These are phyloP conservation scores for Pseudozyma pruni DNA, from an alignment of 1,284 basidiomycete genomes.

Conservation along the genomic window DNA sequence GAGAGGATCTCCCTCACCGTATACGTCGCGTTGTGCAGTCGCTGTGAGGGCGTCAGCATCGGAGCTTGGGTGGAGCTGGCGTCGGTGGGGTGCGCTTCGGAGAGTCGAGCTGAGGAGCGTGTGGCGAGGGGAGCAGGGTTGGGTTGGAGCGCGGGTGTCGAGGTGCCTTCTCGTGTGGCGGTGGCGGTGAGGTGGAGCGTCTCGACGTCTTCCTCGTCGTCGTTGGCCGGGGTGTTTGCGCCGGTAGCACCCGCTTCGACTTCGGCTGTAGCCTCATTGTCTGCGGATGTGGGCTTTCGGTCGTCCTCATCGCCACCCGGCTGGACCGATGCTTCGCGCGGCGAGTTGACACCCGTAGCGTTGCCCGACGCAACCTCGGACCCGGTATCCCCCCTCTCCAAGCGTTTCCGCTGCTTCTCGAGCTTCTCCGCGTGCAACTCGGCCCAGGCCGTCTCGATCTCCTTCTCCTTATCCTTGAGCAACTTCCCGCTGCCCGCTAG, in stretches of 20 bases:
- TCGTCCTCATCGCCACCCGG: constrained; percentile 9
- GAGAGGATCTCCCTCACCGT: constrained; percentile 56
- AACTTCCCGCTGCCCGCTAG: constrained; percentile 73
- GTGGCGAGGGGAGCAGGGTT: constrained; percentile 9
- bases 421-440: constrained; percentile 69
- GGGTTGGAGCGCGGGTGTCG: constrained; percentile 31
- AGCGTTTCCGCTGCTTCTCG: constrained; percentile 33
- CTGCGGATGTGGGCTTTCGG: no score
- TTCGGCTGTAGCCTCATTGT: no score
- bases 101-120: constrained; percentile 36
- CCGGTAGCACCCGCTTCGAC: not conserved
- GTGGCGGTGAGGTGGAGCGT: constrained; percentile 49
- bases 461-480: constrained; percentile 50
- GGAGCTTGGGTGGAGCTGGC: constrained; percentile 5
- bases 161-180: constrained; percentile 46
- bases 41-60: constrained; percentile 21
- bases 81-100: constrained; percentile 14
- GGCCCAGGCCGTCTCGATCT: constrained; percentile 44
- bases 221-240: constrained; percentile 8
- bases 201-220: constrained; percentile 50
- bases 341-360: constrained; percentile 11
- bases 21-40: constrained; percentile 37
- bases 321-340: constrained; percentile 29
- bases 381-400: constrained; percentile 17
- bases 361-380: constrained; percentile 18